Evolutionary conservation across 2,329 filamentous ascomycete species (phyloP), one percentile per base, ranked within the genome.

Genomic region (Chaetomiaceae sp.): DNA sequence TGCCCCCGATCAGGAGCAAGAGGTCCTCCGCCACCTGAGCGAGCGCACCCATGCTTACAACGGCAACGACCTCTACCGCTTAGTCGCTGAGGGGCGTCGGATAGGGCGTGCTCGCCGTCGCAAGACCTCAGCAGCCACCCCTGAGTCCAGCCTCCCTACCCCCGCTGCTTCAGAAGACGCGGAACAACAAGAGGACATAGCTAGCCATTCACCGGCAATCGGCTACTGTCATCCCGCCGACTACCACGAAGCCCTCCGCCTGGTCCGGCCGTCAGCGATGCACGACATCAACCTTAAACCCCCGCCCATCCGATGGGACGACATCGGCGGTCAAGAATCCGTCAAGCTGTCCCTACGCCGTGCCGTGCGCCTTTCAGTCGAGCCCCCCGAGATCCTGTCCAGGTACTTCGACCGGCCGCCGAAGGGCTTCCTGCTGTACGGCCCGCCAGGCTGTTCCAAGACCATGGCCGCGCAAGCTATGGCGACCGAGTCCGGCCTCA

Each of bases 391-490:
- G 43, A 62, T 65, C 27, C 58, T 66, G 43, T 56, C 63, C 23
- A 62, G 66, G 48, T 67, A 73, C 54, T 71, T 77, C 44, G 71
- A 69, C 21, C 78, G 78, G 29, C 83, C 85, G 0, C 85, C 86
- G 51, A 95, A 92, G 65, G 90, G 91, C 0, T 81, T 96, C 14
- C 77, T 97, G 6, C 79, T 97, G 2, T 96, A 96, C 67, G 92
- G 92, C 0, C 92, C 92, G 0, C 92, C 92, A 0, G 92, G 92
- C 3, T 96, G 92, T 71, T 95, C 90, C 58, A 97, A 97, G 72
- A 97, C 92, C 0, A 81, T 96, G 67, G 90, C 85, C 0, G 92
- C 92, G 0, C 90, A 95, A 67, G 92, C 92, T 25, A 82, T 95
- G 61, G 92, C 92, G 14, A 95, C 90, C 6, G 90, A 95, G 68